Base-by-base conservation (phyloP, 345 rosid species). In the Hypericum perforatum region DNA sequence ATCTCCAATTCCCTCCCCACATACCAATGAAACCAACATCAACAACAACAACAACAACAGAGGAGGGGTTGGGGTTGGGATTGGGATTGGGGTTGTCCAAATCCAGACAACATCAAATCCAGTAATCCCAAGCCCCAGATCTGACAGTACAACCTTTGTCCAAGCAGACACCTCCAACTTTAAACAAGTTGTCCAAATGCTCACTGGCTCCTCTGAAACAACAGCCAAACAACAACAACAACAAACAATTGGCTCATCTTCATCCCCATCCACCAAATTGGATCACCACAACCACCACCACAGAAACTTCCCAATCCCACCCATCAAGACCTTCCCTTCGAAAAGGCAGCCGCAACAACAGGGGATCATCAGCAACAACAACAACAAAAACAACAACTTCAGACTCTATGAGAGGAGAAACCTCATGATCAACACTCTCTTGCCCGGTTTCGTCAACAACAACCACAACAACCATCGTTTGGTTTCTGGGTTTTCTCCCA, bases 361-460 rank as follows among this genome's bases (percentile, higher is more conserved):
- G 32, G 32, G 32, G 2, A 4, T 1, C 78, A 9, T 69, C 78
- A 5, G 15, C 57, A 4, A 13, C 67, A 4, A 11, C 37, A 60
- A 54, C 66, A 66, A 1, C 77, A 76, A 38, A 82, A 77, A 57
- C 81, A 74, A 41, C 85, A 81, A 67, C 63, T 88, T 78, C 81
- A 88, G 85, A 65, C 95, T 92, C 14, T 88, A 92, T 52, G 98
- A 92, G 71, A 73, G 98, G 54, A 76, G 98, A 59, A 83, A 82
- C 38, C 94, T 92, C 68, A 83, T 88, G 78, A 88, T 92, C 74
- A 88, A 92, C 57, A 83, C 95, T 41, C 74, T 85, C 16, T 58
- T 38, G 82, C 61, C 84, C 83, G 50, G 50, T 29, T 32, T 16
- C 5, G 58, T 56, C 44, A 58, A 63, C 61, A 72, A 74, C 2